Conservation (phyloP, 2,329 filamentous ascomycete genomes). For the Beauveria asiatica region DNA sequence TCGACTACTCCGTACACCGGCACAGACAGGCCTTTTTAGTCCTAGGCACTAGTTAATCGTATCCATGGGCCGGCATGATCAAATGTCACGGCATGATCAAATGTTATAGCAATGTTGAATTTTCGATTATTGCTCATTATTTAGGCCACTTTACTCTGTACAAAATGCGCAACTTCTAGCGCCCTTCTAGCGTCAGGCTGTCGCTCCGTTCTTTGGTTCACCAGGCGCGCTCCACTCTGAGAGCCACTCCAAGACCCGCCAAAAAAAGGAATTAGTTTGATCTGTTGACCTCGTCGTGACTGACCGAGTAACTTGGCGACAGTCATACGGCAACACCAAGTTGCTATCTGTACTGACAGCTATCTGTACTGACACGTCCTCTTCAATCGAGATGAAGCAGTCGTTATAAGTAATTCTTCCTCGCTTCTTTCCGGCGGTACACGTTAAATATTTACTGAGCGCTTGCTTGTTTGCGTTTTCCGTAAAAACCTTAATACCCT, state of each 20-base stretch:
- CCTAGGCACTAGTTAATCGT: too few relatives aligned
- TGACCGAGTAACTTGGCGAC: too few relatives aligned
- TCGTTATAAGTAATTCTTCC: background rate
- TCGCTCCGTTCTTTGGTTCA: background rate
- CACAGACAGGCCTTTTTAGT: too few relatives aligned
- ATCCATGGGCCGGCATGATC: too few relatives aligned
- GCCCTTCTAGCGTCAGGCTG: slow-evolving; percentile 19
- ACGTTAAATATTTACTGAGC: too few relatives aligned
- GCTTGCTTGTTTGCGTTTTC: background rate
- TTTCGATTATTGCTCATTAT: background rate
- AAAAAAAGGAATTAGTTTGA: too few relatives aligned
- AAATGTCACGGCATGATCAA: too few relatives aligned
- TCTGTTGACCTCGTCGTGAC: too few relatives aligned
- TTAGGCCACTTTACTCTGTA: background rate
- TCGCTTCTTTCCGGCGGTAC: too few relatives aligned
- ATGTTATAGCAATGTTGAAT: too few relatives aligned
- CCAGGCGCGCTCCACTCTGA: slow-evolving; percentile 8
- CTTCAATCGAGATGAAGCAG: background rate
- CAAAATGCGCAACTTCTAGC: background rate
- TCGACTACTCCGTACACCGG: too few relatives aligned
- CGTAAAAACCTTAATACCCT: background rate
- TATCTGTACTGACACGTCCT: background rate
- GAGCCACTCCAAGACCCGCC: background rate
- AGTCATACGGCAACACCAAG: background rate
- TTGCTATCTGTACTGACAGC: background rate